phyloP scores from a whole-genome alignment of 148 eudicot species.

The Vaccinium corymbosum region DNA sequence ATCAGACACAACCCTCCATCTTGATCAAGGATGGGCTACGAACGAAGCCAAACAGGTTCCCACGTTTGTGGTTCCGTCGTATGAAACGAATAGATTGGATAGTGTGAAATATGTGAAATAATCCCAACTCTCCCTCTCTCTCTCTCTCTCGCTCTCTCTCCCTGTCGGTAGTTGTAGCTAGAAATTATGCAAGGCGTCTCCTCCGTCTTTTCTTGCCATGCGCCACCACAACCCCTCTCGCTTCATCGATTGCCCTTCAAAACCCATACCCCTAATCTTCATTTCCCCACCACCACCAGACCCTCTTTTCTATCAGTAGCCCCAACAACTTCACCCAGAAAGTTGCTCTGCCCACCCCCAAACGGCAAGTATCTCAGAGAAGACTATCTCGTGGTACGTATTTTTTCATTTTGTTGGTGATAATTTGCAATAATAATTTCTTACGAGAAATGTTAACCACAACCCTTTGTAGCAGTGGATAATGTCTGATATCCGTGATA shows the following conservation, averaged over 20 bases:
- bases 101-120: not conserved
- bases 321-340: conserved; percentile 26
- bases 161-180: not conserved
- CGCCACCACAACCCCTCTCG: conserved; percentile 15
- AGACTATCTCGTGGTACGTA: conserved; percentile 84
- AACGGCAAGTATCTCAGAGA: conserved; percentile 64
- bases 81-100: not conserved
- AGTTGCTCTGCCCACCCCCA: conserved; percentile 56
- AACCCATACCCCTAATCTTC: conserved; percentile 17
- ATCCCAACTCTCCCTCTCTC: not conserved
- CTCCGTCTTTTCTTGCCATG: conserved; percentile 21
- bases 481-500: too few relatives aligned
- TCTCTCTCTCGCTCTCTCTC: conserved; percentile 6
- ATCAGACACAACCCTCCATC: too few relatives aligned
- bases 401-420: not conserved
- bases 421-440: not conserved
- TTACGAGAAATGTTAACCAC: not conserved
- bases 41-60: not conserved
- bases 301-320: conserved; percentile 23
- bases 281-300: conserved; percentile 20
- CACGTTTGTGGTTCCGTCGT: not conserved
- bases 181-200: conserved; percentile 34
- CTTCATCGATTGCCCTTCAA: conserved; percentile 16
- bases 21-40: not conserved
- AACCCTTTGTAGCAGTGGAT: too few relatives aligned